Conservation (phyloP, 495 filamentous ascomycete genomes). For the Darksidea phi region DNA sequence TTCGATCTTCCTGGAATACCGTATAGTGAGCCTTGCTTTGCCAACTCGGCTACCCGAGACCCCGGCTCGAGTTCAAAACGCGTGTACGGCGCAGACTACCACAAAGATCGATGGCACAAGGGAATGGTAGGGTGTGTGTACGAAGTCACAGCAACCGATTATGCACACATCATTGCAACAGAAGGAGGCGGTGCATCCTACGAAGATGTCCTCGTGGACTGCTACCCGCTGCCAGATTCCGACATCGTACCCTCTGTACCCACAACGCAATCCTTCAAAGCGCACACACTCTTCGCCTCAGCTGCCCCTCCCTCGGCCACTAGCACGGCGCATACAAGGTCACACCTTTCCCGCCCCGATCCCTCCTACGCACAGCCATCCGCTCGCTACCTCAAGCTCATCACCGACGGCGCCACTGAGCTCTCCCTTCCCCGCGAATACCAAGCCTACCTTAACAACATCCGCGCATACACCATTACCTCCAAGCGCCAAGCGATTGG, state of each 20-base stretch:
- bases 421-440: conserved; percentile 75
- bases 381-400: conserved; percentile 72
- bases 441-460: conserved; percentile 60
- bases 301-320: conserved; percentile 31
- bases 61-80: conserved; percentile 14
- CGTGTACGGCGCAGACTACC: conserved; percentile 35
- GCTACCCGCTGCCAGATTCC: conserved; percentile 56
- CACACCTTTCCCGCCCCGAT: conserved; percentile 53
- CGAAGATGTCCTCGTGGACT: conserved; percentile 75
- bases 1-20: conserved; percentile 86
- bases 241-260: conserved; percentile 42
- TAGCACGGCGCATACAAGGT: conserved; percentile 42
- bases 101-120: conserved; percentile 64
- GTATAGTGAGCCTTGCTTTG: conserved; percentile 89
- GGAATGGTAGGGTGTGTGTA: conserved; percentile 92
- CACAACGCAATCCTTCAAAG: conserved; percentile 44
- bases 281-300: conserved; percentile 61
- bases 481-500: conserved; percentile 65
- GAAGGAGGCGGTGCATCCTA: conserved; percentile 85
- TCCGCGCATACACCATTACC: conserved; percentile 70
- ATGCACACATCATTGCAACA: conserved; percentile 79
- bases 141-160: conserved; percentile 81
- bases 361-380: conserved; percentile 76
- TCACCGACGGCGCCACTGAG: conserved; percentile 73
- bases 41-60: conserved; percentile 67